Conservation (phyloP, 2,329 filamentous ascomycete genomes). For the Chrysosporium queenslandicum region DNA sequence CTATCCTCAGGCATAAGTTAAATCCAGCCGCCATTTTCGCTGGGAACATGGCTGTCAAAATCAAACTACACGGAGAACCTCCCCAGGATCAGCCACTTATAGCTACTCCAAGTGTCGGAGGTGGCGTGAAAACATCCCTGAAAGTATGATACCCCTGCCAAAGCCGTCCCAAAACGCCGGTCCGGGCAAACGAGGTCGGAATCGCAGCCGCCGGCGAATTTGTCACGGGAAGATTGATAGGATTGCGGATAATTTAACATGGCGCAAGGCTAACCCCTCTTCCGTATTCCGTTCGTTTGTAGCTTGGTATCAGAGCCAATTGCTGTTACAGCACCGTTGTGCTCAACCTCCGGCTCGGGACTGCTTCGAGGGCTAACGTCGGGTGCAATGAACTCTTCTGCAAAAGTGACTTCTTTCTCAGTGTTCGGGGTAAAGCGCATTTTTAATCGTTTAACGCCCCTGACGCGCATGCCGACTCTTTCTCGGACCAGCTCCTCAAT, state of each 20-base stretch:
- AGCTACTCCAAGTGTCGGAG: neutral
- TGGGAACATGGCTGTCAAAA: neutral
- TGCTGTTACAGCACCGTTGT: slow-evolving; percentile 21
- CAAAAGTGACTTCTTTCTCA: slow-evolving; percentile 46
- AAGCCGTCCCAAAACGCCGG: neutral
- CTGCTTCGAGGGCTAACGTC: slow-evolving; percentile 49
- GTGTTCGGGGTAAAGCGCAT: slow-evolving; percentile 72
- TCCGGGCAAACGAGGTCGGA: no score
- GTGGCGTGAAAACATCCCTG: neutral
- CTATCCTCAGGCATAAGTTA: neutral
- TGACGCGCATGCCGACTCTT: slow-evolving; percentile 63
- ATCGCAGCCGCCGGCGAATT: no score
- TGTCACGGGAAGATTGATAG: neutral
- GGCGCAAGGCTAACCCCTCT: neutral
- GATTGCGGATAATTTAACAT: no score
- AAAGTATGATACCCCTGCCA: neutral
- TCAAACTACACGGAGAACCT: neutral
- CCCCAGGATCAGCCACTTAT: neutral
- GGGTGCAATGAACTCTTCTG: slow-evolving; percentile 69
- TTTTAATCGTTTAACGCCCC: slow-evolving; percentile 72
- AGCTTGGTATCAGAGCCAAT: neutral
- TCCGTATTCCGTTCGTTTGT: neutral
- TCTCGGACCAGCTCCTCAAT: slow-evolving; percentile 67
- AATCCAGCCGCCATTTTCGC: neutral
- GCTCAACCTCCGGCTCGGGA: slow-evolving; percentile 52